phyloP scores from a whole-genome alignment of 805 yeast genomes.

The Yarrowia sp. region DNA sequence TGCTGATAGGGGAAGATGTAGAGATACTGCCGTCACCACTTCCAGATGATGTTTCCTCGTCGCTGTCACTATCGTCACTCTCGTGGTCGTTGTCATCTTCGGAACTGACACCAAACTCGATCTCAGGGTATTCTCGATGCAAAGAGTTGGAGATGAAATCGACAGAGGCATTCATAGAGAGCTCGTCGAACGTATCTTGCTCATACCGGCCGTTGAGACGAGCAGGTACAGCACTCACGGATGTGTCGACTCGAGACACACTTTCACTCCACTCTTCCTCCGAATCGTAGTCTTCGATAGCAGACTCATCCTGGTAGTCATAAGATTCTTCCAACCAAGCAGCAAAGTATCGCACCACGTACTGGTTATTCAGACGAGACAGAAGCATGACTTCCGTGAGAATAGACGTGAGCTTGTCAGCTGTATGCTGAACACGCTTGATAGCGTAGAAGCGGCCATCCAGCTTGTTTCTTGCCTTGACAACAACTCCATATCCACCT shows the following conservation, averaged over 20 bases:
- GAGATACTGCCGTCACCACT: neutral
- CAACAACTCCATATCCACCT: slow-evolving; percentile 98
- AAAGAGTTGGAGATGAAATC: slow-evolving; percentile 47
- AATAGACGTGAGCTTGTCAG: slow-evolving; percentile 78
- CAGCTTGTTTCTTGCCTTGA: slow-evolving; percentile 89
- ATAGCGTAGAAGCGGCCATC: slow-evolving; percentile 96
- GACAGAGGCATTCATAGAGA: slow-evolving; percentile 42
- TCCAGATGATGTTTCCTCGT: slow-evolving; percentile 19
- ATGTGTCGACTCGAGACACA: slow-evolving; percentile 21
- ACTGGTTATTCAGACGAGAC: slow-evolving; percentile 92
- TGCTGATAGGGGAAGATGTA: slow-evolving; percentile 11
- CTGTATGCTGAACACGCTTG: slow-evolving; percentile 85
- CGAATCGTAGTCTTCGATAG: slow-evolving; percentile 46
- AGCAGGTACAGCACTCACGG: slow-evolving; percentile 27
- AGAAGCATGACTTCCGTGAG: slow-evolving; percentile 90
- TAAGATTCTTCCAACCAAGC: slow-evolving; percentile 92
- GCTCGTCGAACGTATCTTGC: slow-evolving; percentile 35
- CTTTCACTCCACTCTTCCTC: slow-evolving; percentile 42
- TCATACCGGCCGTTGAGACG: slow-evolving; percentile 12
- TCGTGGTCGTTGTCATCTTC: slow-evolving; percentile 41
- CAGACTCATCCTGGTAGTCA: slow-evolving; percentile 50
- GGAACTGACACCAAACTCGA: slow-evolving; percentile 44
- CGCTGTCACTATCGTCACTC: slow-evolving; percentile 32
- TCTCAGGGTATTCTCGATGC: slow-evolving; percentile 43
- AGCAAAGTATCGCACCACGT: slow-evolving; percentile 94